Evolutionary conservation across 352 stramenopile genomes (phyloP).

Genomic region (Phytophthora agathidicida): DNA sequence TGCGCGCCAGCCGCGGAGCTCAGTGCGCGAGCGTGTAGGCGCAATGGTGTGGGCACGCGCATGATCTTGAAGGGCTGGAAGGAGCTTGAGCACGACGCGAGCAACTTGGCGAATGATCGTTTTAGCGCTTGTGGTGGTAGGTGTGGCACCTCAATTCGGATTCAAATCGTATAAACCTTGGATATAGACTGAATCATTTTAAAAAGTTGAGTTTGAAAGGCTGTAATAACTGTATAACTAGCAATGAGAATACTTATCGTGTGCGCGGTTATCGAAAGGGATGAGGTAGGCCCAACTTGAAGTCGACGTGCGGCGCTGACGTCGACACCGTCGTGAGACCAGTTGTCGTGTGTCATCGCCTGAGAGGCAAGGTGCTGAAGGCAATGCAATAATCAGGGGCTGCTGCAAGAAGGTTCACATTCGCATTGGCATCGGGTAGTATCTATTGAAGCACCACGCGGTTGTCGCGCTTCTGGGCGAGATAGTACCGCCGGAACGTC

Average conservation of each 20-base stretch:
- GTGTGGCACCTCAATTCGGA: too few relatives aligned
- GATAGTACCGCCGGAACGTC: conserved; percentile 50
- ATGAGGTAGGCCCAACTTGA: too few relatives aligned
- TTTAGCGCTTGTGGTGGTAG: too few relatives aligned
- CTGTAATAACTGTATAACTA: too few relatives aligned
- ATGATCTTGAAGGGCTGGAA: conserved; percentile 21
- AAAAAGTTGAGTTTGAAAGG: too few relatives aligned
- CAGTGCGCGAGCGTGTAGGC: conserved; percentile 23
- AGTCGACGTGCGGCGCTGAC: conserved; percentile 26
- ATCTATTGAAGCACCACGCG: conserved; percentile 19
- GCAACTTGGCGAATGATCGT: conserved; percentile 35
- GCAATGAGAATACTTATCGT: too few relatives aligned
- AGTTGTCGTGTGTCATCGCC: conserved; percentile 4
- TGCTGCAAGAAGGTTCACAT: conserved; percentile 18
- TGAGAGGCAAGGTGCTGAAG: conserved; percentile 9
- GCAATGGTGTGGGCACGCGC: conserved; percentile 27
- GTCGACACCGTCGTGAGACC: conserved; percentile 9
- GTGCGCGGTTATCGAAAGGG: too few relatives aligned
- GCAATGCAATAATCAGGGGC: conserved; percentile 6
- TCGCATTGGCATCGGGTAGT: conserved; percentile 10
- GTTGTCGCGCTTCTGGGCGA: conserved; percentile 31
- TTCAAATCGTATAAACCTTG: too few relatives aligned
- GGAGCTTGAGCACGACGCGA: neutral
- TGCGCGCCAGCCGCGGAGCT: conserved; percentile 23
- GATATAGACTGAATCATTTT: too few relatives aligned